A percentile compares a stretch with the other conserved stretches of the same genome.
phyloP scores from a whole-genome alignment of 2,329 filamentous ascomycete genomes.

The Berkeleyomyces rouxiae region DNA sequence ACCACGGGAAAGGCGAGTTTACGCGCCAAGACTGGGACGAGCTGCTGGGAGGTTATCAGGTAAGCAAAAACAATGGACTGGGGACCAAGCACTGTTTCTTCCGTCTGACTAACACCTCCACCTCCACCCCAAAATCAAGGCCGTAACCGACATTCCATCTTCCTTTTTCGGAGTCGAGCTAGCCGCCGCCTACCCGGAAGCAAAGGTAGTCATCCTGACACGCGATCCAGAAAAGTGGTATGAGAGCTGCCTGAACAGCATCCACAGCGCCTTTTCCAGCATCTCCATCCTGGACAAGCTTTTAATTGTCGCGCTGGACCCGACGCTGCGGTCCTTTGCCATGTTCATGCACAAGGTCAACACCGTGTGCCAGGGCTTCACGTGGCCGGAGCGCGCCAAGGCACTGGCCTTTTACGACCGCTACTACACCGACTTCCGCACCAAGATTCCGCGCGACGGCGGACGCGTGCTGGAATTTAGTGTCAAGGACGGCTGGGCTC shows the following conservation, averaged over 20 bases:
- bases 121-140: slow-evolving; percentile 26
- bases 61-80: background rate
- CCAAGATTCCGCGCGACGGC: slow-evolving; percentile 20
- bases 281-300: slow-evolving; percentile 11
- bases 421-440: slow-evolving; percentile 23
- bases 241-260: slow-evolving; percentile 18
- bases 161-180: slow-evolving; percentile 31
- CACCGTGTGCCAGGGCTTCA: slow-evolving; percentile 13
- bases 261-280: slow-evolving; percentile 15
- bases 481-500: slow-evolving; percentile 26
- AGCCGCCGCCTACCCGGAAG: slow-evolving; percentile 22
- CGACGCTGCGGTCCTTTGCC: slow-evolving; percentile 20
- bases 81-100: background rate
- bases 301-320: slow-evolving; percentile 19
- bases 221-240: slow-evolving; percentile 26
- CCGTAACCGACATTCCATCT: slow-evolving; percentile 38
- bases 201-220: slow-evolving; percentile 25
- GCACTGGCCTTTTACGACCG: slow-evolving; percentile 24
- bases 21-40: slow-evolving; percentile 29
- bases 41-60: slow-evolving; percentile 27
- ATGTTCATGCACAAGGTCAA: slow-evolving; percentile 18
- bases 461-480: slow-evolving; percentile 23
- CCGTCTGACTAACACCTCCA: slow-evolving; percentile 16
- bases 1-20: slow-evolving; percentile 17
- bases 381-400: slow-evolving; percentile 21